These are phyloP conservation scores for Blastobotrys capitulatus DNA, from an alignment of 1,139 yeast genomes.

Conservation along the genomic window DNA sequence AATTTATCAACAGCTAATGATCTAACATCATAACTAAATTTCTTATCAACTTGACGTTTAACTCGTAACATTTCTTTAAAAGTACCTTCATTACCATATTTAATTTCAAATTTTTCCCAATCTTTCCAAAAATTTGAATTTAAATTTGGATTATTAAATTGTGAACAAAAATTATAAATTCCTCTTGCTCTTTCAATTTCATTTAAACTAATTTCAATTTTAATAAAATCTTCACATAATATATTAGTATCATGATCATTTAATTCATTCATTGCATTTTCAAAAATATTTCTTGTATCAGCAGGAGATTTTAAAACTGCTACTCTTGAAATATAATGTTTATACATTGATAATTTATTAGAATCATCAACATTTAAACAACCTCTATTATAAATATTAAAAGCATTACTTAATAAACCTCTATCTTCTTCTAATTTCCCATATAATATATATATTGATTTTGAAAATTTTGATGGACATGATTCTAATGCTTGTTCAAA, in stretches of 20 bases:
- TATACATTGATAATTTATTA: constrained; percentile 35
- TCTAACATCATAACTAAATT: constrained; percentile 37
- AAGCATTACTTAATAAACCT: constrained; percentile 42
- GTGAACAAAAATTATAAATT: constrained; percentile 46
- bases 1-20: constrained; percentile 25
- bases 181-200: constrained; percentile 59
- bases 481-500: constrained; percentile 57
- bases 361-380: constrained; percentile 32
- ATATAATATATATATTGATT: constrained; percentile 50
- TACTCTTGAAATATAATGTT: constrained; percentile 31
- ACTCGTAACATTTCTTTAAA: constrained; percentile 70
- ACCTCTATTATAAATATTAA: constrained; percentile 42
- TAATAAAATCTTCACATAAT: constrained; percentile 39
- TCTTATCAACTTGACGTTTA: constrained; percentile 49
- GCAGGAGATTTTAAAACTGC: constrained; percentile 34
- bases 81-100: constrained; percentile 62
- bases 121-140: constrained; percentile 44
- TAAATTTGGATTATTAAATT: constrained; percentile 39
- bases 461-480: constrained; percentile 46
- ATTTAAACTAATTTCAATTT: constrained; percentile 44
- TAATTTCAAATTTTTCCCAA: constrained; percentile 74
- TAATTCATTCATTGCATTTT: constrained; percentile 40
- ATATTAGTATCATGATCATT: constrained; percentile 34
- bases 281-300: constrained; percentile 38
- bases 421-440: constrained; percentile 55